A percentile compares a stretch with the other conserved stretches of the same genome.
Evolutionary conservation across 768 basidiomycete genomes (phyloP).

Genomic region (Termitomyces sp.): DNA sequence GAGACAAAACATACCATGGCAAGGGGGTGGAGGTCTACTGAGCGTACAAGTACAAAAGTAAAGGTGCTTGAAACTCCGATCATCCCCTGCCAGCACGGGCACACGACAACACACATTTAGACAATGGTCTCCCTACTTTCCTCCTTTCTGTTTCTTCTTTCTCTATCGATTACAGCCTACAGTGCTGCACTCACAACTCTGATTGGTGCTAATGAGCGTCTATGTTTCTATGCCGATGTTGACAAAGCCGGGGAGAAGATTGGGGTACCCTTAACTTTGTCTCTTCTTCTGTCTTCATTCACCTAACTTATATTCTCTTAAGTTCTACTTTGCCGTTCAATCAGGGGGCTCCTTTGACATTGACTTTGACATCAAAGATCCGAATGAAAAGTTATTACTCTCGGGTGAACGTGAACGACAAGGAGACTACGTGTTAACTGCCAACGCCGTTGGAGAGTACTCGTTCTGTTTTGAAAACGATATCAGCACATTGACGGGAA

Average conservation of each 20-base stretch:
- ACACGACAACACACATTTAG: not conserved
- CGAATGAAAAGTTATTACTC: constrained; percentile 80
- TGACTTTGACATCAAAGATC: constrained; percentile 90
- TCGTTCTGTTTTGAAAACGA: constrained; percentile 98
- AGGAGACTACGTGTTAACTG: constrained; percentile 96
- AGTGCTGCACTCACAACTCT: constrained; percentile 77
- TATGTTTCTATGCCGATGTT: constrained; percentile 95
- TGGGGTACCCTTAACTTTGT: constrained; percentile 47
- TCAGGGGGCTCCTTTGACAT: constrained; percentile 96
- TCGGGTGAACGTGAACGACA: constrained; percentile 88
- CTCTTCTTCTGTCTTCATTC: not conserved
- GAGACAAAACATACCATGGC: constrained; percentile 4
- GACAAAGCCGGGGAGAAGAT: constrained; percentile 95
- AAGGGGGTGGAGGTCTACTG: not conserved
- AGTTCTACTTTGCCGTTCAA: constrained; percentile 99
- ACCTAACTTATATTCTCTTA: constrained; percentile 17
- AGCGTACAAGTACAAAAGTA: not conserved
- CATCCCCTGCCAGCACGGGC: constrained; percentile 9
- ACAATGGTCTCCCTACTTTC: constrained; percentile 9
- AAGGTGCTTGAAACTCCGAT: constrained; percentile 11
- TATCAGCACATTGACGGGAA: constrained; percentile 91
- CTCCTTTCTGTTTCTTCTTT: constrained; percentile 29
- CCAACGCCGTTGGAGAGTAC: constrained; percentile 86
- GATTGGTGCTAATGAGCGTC: constrained; percentile 70
- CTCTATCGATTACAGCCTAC: constrained; percentile 29